Evolutionary conservation across 352 stramenopile genomes (phyloP).

Genomic region (Phytophthora sp.): DNA sequence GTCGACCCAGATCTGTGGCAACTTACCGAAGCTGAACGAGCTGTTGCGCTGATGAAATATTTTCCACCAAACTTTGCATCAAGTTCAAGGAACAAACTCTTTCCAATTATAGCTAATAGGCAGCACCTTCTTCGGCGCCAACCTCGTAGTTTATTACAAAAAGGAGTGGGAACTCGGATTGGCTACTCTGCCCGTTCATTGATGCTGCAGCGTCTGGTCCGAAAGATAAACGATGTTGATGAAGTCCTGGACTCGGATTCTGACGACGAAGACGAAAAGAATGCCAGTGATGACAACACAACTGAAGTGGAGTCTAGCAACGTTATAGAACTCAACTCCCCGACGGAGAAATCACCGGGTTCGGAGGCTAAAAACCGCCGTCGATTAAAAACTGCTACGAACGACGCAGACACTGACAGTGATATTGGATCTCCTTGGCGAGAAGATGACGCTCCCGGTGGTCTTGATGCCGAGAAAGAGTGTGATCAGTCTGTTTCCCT

Average conservation of each 20-base stretch:
- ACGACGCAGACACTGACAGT: conserved; percentile 22
- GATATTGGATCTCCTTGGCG: conserved; percentile 21
- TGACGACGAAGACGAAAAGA: conserved; percentile 29
- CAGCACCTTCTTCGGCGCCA: conserved; percentile 46
- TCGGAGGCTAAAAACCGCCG: too few relatives aligned
- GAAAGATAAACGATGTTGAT: conserved; percentile 53
- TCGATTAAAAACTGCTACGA: neutral
- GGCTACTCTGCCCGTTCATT: conserved; percentile 54
- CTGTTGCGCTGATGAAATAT: conserved; percentile 56
- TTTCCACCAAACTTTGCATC: conserved; percentile 43
- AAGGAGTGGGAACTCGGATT: conserved; percentile 28
- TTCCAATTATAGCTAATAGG: conserved; percentile 48
- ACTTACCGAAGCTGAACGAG: conserved; percentile 68
- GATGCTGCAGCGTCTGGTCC: conserved; percentile 53
- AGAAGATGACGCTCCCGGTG: neutral
- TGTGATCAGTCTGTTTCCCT: conserved; percentile 29
- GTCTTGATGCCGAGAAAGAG: neutral
- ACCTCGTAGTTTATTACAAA: conserved; percentile 18
- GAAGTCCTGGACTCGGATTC: conserved; percentile 24
- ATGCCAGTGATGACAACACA: neutral
- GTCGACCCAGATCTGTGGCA: conserved; percentile 53
- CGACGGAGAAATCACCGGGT: too few relatives aligned
- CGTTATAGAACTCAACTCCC: neutral
- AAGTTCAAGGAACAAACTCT: conserved; percentile 41
- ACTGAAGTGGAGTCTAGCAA: neutral